Evolutionary conservation across 371 early-diverging fungal genomes (phyloP).

Genomic region (Rhizopus sp.): DNA sequence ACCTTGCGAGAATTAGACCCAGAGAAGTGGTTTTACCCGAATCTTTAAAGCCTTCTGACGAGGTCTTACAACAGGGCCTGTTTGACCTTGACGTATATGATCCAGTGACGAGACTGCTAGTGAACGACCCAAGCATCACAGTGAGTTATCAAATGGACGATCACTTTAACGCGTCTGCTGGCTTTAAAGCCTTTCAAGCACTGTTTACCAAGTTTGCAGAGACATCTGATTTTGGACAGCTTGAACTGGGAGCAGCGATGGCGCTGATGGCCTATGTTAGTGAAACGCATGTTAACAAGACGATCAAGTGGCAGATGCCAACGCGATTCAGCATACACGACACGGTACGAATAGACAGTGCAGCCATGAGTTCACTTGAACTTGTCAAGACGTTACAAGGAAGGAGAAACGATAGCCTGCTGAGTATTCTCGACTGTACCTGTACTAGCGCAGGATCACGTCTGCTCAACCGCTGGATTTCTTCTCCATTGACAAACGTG

Average conservation of each 20-base stretch:
- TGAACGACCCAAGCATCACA: conserved; percentile 18
- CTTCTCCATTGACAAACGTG: conserved; percentile 63
- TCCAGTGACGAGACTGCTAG: conserved; percentile 18
- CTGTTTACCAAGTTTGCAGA: conserved; percentile 15
- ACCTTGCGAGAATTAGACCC: conserved; percentile 83
- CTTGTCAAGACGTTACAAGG: conserved; percentile 52
- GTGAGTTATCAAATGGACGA: conserved; percentile 32
- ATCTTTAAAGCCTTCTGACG: conserved; percentile 23
- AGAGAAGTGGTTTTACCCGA: conserved; percentile 75
- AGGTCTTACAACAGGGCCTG: conserved; percentile 11
- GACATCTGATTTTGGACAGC: conserved; percentile 19
- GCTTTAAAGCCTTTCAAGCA: conserved; percentile 7
- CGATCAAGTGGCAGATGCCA: conserved; percentile 52
- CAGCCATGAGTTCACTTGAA: conserved; percentile 62
- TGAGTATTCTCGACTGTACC: conserved; percentile 73
- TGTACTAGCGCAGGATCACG: conserved; percentile 82
- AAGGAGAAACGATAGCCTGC: conserved; percentile 60
- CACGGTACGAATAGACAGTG: conserved; percentile 62
- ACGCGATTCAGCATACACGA: conserved; percentile 43
- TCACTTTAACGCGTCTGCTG: conserved; percentile 19
- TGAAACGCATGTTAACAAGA: conserved; percentile 52
- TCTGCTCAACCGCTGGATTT: conserved; percentile 69
- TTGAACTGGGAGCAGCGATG: conserved; percentile 52
- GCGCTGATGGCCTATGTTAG: conserved; percentile 59
- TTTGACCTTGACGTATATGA: conserved; percentile 20